Conservation (phyloP, 1,284 basidiomycete genomes). For the Anthracocystis walkeri region DNA sequence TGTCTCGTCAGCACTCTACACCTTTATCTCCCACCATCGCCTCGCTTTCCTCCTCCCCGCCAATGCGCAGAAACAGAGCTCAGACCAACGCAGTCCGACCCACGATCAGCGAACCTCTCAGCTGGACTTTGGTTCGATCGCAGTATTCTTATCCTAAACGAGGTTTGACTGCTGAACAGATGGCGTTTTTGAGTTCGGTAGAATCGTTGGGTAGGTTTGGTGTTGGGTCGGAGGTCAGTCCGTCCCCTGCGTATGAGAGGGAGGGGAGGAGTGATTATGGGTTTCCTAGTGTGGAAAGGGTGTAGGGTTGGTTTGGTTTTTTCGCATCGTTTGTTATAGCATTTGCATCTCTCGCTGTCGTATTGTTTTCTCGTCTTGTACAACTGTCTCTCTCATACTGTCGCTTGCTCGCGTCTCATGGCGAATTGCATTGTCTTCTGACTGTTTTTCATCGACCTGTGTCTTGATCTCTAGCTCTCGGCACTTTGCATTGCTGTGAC, state of each 20-base stretch:
- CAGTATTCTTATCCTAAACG: slow-evolving; percentile 46
- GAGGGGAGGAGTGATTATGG: slow-evolving; percentile 27
- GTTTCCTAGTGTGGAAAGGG: slow-evolving; percentile 16
- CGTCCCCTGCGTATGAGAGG: slow-evolving; percentile 32
- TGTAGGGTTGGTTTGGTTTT: no score
- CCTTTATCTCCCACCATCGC: slow-evolving; percentile 20
- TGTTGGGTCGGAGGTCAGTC: slow-evolving; percentile 6
- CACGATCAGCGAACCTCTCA: slow-evolving; percentile 44
- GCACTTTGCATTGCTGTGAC: background rate
- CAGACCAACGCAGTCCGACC: slow-evolving; percentile 16
- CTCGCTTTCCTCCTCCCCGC: background rate
- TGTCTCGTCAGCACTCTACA: slow-evolving; percentile 27
- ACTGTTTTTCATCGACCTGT: no score
- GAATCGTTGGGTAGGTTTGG: slow-evolving; percentile 50
- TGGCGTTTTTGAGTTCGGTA: slow-evolving; percentile 47
- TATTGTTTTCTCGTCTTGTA: no score
- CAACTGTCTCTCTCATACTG: no score
- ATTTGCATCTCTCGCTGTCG: no score
- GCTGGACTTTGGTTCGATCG: slow-evolving; percentile 39
- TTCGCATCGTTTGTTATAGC: no score
- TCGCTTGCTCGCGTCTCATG: no score
- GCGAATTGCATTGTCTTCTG: no score
- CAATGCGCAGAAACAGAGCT: slow-evolving; percentile 14
- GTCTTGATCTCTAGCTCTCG: no score
- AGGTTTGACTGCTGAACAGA: slow-evolving; percentile 38